Evolutionary conservation across 495 filamentous ascomycete genomes (phyloP), one percentile per base, ranked within the genome.

Genomic region (Aspergillus homomorphus): DNA sequence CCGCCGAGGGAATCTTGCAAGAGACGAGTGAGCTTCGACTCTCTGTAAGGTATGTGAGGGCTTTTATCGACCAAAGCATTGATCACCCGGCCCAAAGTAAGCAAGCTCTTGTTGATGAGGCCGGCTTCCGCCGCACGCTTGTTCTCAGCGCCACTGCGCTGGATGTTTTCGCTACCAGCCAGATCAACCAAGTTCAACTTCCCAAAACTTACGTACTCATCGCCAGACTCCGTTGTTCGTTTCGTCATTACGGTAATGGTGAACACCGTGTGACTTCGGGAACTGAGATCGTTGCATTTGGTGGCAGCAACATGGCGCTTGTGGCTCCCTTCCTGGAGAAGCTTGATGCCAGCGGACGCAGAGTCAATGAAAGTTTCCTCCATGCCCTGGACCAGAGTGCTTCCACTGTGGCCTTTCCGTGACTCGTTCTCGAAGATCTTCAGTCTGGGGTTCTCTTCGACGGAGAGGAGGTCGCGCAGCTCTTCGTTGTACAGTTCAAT

Each of bases 401-500:
- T 82, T 28, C 63, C 60, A 23, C 80, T 77, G 60, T 90, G 82
- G 16, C 89, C 89, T 63, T 91, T 95, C 64, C 89, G 89, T 49
- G 83, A 87, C 44, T 86, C 87, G 67, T 98, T 94, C 51, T 98
- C 94, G 63, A 85, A 98, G 28, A 98, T 98, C 72, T 98, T 98
- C 22, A 98, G 77, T 70, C 96, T 96, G 5, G 82, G 73, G 54
- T 70, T 84, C 43, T 97, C 92, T 52, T 98, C 94, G 1, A 74
- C 67, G 0, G 91, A 86, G 4, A 98, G 81, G 23, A 98, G 69
- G 69, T 98, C 94, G 2, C 91, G 88, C 20, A 98, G 80, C 65
- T 98, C 94, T 70, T 98, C 94, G 62, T 98, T 98, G 72, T 98
- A 98, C 2, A 98, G 76, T 69, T 98, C 94, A 65, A 98, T 97